phyloP scores from a whole-genome alignment of 2,329 filamentous ascomycete species.

The Cladophialophora chaetospira region DNA sequence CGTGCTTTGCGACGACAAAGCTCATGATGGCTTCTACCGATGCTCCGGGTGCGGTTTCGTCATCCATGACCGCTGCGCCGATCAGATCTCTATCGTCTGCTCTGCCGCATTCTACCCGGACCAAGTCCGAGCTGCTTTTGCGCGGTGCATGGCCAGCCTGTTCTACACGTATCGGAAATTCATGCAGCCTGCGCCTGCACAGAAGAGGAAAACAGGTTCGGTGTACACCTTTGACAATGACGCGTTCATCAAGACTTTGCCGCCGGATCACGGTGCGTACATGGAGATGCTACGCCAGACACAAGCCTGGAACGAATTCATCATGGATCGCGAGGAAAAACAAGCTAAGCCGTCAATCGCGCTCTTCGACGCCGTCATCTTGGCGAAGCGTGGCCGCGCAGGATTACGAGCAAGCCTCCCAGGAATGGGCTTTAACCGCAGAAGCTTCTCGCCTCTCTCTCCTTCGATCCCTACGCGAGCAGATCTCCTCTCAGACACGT shows the following conservation, averaged over 20 bases:
- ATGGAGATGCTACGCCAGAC: constrained; percentile 65
- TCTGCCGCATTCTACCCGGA: constrained; percentile 67
- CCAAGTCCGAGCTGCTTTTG: constrained; percentile 68
- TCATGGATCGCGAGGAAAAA: constrained; percentile 62
- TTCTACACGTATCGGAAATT: constrained; percentile 70
- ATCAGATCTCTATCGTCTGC: constrained; percentile 65
- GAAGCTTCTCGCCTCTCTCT: constrained; percentile 37
- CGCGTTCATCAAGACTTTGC: constrained; percentile 64
- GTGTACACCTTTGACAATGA: constrained; percentile 68
- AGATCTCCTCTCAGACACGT: constrained; percentile 63
- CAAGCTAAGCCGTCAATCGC: constrained; percentile 52
- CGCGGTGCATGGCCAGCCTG: constrained; percentile 68
- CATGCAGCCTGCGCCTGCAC: constrained; percentile 61
- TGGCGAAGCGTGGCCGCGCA: constrained; percentile 65
- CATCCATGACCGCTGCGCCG: constrained; percentile 62
- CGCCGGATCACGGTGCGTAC: constrained; percentile 65
- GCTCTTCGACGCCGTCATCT: constrained; percentile 66
- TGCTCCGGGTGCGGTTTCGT: constrained; percentile 52
- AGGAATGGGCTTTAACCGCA: constrained; percentile 21
- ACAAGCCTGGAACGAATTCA: constrained; percentile 67
- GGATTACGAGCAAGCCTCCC: constrained; percentile 41
- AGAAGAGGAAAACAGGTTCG: constrained; percentile 54
- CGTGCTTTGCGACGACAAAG: constrained; percentile 56
- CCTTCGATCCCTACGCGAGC: constrained; percentile 42
- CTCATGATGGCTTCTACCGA: constrained; percentile 58